Base-by-base conservation (phyloP, 148 eudicot species). In the Rhododendron molle region DNA sequence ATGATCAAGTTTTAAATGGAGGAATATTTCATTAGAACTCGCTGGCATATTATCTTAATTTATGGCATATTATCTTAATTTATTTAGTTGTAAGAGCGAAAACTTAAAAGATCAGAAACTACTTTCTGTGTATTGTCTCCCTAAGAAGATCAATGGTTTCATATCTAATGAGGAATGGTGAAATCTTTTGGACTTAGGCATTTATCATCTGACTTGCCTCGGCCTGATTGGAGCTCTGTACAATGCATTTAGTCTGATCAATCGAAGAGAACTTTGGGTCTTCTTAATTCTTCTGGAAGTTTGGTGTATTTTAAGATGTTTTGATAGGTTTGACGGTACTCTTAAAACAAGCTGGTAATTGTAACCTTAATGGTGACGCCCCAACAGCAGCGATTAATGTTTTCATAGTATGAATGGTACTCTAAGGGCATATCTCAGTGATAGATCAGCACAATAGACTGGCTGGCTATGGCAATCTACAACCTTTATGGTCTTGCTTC, bases 141-240 rank as follows among this genome's bases (percentile, higher is more conserved):
- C 54, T 15, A 50, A 89, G 92, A 40, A 93, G 90, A 34, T 84
- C 86, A 49, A 95, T 95, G 79, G 92, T 96, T 88, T 93, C 94
- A 83, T 92, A 10, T 5, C 95, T n/a, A 86, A 93, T 81, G 94
- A 94, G 83, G 98, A 94, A 91, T 96, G 99, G 95, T 94, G 93
- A 86, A 23, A 21, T 21, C 16, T 38, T 30, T 67, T 46, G 84
- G 58, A 20, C 20, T 12, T 76, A 9, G 38, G 44, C 46, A 16
- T 58, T 52, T 74, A 46, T 47, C 81, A 78, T 28, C 81, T 78
- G 18, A 78, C 21, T 43, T 78, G 56, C 36, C 58, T 46, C 23
- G 12, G 16, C 56, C 21, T 78, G 58, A 69, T 36, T 71, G 21
- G 78, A 44, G 44, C 5, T 81, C n/a, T 73, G 16, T 34, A 40